A percentile compares a stretch with the other conserved stretches of the same genome.
Conservation (phyloP, 2,329 filamentous ascomycete species). For the Diaporthe destruens region DNA sequence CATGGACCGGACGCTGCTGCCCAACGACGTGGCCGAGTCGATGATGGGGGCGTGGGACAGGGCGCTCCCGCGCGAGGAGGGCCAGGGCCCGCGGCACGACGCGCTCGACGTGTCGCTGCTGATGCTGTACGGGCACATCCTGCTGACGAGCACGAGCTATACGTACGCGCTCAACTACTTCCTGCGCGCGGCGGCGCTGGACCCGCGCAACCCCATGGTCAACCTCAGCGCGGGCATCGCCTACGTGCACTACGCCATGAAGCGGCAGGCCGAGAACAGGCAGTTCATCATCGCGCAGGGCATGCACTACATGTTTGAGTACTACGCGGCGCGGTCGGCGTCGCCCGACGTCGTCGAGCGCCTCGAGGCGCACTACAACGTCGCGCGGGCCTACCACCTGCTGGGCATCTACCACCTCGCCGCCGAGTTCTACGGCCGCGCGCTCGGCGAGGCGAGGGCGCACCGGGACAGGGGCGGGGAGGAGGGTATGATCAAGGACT, state of each 20-base stretch:
- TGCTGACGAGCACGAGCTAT: slow-evolving; percentile 87
- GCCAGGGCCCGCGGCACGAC: slow-evolving; percentile 46
- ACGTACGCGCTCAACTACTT: slow-evolving; percentile 87
- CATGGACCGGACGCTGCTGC: slow-evolving; percentile 79
- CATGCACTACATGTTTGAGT: slow-evolving; percentile 81
- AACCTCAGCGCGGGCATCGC: slow-evolving; percentile 85
- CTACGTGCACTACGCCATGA: slow-evolving; percentile 90
- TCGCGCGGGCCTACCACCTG: slow-evolving; percentile 81
- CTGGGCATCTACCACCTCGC: slow-evolving; percentile 81
- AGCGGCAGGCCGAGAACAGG: slow-evolving; percentile 89
- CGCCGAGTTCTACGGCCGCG: slow-evolving; percentile 74
- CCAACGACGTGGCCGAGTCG: slow-evolving; percentile 60
- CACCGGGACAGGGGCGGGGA: slow-evolving; percentile 6
- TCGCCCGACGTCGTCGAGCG: slow-evolving; percentile 55
- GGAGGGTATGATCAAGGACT: slow-evolving; percentile 62
- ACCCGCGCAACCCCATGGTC: slow-evolving; percentile 81
- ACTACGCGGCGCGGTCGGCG: slow-evolving; percentile 71
- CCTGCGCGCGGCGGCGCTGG: slow-evolving; percentile 79
- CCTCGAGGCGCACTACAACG: slow-evolving; percentile 87
- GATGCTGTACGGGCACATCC: slow-evolving; percentile 89
- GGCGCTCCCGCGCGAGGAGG: slow-evolving; percentile 46
- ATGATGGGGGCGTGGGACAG: slow-evolving; percentile 47
- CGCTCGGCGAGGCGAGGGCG: slow-evolving; percentile 55
- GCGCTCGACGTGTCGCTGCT: slow-evolving; percentile 82
- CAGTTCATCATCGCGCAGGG: slow-evolving; percentile 91